phyloP scores from a whole-genome alignment of 2,329 filamentous ascomycete genomes.

The Penicillium hordei region DNA sequence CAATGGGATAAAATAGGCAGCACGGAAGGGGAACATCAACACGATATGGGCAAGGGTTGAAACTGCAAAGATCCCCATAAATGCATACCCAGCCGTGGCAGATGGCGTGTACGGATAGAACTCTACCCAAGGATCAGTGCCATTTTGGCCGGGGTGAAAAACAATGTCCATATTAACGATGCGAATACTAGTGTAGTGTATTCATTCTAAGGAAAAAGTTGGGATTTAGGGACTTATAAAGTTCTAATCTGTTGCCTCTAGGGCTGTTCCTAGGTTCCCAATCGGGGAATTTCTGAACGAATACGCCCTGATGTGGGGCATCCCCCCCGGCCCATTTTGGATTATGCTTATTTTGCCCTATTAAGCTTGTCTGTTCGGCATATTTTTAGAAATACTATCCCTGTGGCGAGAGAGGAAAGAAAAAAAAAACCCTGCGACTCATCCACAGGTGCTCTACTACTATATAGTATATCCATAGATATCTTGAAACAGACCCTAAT shows the following conservation, averaged over 20 bases:
- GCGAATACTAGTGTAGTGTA: background rate
- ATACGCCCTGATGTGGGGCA: slow-evolving; percentile 24
- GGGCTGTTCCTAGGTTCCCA: slow-evolving; percentile 13
- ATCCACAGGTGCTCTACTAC: background rate
- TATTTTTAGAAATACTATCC: background rate
- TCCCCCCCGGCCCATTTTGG: background rate
- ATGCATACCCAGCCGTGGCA: slow-evolving; percentile 35
- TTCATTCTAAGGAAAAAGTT: background rate
- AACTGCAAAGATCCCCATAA: slow-evolving; percentile 37
- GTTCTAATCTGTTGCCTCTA: background rate
- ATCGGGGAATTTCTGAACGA: slow-evolving; percentile 30
- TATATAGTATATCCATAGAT: background rate
- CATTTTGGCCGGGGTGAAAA: slow-evolving; percentile 33
- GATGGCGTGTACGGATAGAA: slow-evolving; percentile 42
- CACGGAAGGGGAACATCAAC: slow-evolving; percentile 32
- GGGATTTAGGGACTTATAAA: background rate
- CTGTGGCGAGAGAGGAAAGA: background rate
- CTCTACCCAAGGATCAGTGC: slow-evolving; percentile 33
- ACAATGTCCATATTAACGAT: slow-evolving; percentile 32
- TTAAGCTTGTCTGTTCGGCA: background rate
- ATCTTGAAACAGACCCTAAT: background rate
- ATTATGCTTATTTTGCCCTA: slow-evolving; percentile 1
- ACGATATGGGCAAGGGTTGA: slow-evolving; percentile 32
- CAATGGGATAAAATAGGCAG: slow-evolving; percentile 41
- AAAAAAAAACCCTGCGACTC: background rate